phyloP scores from a whole-genome alignment of 2,329 filamentous ascomycete species.

The Aureobasidium zeae region DNA sequence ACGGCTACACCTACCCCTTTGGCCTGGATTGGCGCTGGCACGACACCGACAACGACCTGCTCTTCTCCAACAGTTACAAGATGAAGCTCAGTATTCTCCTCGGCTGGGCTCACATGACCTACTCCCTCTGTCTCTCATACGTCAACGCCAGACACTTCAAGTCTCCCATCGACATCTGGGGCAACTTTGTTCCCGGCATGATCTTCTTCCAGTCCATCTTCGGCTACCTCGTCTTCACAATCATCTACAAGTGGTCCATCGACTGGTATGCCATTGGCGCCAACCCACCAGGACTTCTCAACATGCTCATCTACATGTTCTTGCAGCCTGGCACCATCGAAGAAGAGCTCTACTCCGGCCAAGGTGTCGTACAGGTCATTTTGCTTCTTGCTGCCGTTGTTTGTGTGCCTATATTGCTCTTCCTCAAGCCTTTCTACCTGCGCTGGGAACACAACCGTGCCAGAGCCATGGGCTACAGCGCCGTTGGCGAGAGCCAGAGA shows the following conservation, averaged over 20 bases:
- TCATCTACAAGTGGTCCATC: conserved; percentile 93
- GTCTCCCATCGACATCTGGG: conserved; percentile 89
- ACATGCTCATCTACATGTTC: conserved; percentile 99
- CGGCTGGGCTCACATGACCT: conserved; percentile 98
- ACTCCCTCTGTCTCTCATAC: conserved; percentile 85
- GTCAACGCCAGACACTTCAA: conserved; percentile 94
- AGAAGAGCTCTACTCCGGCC: conserved; percentile 67
- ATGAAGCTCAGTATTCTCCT: conserved; percentile 99
- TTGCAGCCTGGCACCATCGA: conserved; percentile 69
- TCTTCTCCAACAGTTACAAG: conserved; percentile 98
- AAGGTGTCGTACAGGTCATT: conserved; percentile 64
- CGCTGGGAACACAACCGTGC: conserved; percentile 88
- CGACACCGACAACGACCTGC: conserved; percentile 82
- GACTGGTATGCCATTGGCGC: conserved; percentile 65
- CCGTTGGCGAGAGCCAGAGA: conserved; percentile 77
- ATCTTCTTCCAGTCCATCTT: conserved; percentile 99
- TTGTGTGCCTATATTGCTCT: conserved; percentile 83
- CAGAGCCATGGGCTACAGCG: conserved; percentile 80
- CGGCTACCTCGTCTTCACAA: conserved; percentile 86
- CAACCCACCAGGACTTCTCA: conserved; percentile 77
- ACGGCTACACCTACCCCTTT: conserved; percentile 83
- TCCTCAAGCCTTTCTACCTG: conserved; percentile 93
- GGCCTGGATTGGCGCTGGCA: conserved; percentile 97
- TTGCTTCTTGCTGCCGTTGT: conserved; percentile 72
- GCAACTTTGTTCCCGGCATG: conserved; percentile 96